phyloP scores from a whole-genome alignment of 2,329 filamentous ascomycete species.

The Curvularia hawaiiensis region DNA sequence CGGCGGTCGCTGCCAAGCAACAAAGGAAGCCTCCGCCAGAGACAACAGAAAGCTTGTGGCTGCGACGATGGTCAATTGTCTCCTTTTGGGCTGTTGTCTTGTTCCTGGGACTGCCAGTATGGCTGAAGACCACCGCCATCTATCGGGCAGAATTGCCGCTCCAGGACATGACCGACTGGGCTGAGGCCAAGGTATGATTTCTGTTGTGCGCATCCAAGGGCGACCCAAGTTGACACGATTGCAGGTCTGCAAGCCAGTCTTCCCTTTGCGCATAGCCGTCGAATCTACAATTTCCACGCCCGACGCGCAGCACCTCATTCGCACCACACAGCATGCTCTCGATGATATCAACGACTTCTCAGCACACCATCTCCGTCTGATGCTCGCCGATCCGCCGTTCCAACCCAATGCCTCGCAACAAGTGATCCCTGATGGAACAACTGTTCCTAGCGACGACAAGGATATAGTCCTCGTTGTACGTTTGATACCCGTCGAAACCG shows the following conservation, averaged over 20 bases:
- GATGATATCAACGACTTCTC: conserved; percentile 88
- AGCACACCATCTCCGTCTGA: conserved; percentile 78
- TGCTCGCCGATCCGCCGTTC: conserved; percentile 54
- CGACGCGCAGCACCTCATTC: conserved; percentile 75
- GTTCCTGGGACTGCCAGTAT: conserved; percentile 85
- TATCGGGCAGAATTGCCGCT: conserved; percentile 85
- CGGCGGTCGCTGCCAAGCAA: conserved; percentile 7
- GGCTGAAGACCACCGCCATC: conserved; percentile 94
- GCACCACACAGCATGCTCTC: conserved; percentile 81
- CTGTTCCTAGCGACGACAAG: conserved; percentile 44
- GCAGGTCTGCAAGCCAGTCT: conserved; percentile 85
- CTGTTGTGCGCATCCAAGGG: background rate
- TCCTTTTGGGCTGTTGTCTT: conserved; percentile 92
- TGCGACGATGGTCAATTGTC: conserved; percentile 75
- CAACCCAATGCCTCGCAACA: conserved; percentile 43
- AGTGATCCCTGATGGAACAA: conserved; percentile 36
- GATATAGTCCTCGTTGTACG: conserved; percentile 71
- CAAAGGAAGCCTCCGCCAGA: conserved; percentile 71
- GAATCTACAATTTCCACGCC: conserved; percentile 70
- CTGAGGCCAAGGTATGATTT: conserved; percentile 76
- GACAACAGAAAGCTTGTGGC: conserved; percentile 68
- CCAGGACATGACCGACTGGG: conserved; percentile 87
- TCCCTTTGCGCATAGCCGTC: conserved; percentile 82
- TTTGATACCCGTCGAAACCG: conserved; percentile 66
- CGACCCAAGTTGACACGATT: conserved; percentile 12